Evolutionary conservation across 176 grass and related monocot species (phyloP), one percentile per base, ranked within the genome.

Genomic region (Cocos nucifera): DNA sequence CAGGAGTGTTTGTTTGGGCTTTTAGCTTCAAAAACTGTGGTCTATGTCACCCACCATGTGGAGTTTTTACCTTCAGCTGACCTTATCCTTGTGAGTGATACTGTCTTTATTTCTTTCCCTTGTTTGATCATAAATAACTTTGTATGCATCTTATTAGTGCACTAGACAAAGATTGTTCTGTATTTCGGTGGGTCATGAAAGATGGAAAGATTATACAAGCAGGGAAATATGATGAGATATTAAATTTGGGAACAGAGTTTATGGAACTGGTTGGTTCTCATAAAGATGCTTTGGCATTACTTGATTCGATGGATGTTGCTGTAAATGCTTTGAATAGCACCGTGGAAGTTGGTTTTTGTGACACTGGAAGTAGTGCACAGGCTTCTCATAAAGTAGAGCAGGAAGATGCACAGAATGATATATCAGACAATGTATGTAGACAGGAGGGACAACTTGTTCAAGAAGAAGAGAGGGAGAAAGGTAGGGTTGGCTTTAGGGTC

Each of bases 381-480:
- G 63, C 21, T 51, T 17, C 76, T 17, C 23, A 63, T 7, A 72
- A 19, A 59, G 53, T 56, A 18, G 57, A 60, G 15, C 77, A 83
- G 49, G 61, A 69, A 68, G 77, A 73, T 67, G 35, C 51, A 70
- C 58, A 83, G 15, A 78, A 78, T 23, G 59, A 17, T 23, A 74
- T 56, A 27, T 53, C 71, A 17, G 83, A 90, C 6, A 65, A 69
- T 24, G 54, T 4, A 16, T 17, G 51, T 58, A 56, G 53, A 32
- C 66, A 74, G 61, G 72, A 66, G 25, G 90, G 83, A 28, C 83
- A 95, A 68, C 67, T 86, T 7, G 86, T 95, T 53, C 82, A 89
- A 79, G 91, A 83, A 76, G 90, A 95, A 79, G 91, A 95, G 69
- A 90, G 91, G 57, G 91, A 85, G 72, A 82, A 87, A 72, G 91